Conservation (phyloP, 1,284 basidiomycete species). For the Tylopilus sp. region DNA sequence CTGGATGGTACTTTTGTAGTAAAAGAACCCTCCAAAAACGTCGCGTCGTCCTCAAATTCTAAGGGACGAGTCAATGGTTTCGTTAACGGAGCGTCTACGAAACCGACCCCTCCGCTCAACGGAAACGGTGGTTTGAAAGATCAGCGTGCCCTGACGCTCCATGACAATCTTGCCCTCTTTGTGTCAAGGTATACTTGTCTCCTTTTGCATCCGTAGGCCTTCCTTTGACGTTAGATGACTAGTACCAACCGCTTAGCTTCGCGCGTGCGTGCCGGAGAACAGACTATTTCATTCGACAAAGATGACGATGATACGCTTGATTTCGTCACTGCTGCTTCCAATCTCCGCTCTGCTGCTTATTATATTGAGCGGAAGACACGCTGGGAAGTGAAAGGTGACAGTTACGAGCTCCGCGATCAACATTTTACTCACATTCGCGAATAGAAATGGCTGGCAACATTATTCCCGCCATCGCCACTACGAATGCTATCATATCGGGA, state of each 20-base stretch:
- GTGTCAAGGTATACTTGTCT: constrained; percentile 71
- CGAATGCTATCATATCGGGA: constrained; percentile 97
- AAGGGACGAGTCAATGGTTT: constrained; percentile 38
- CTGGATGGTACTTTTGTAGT: constrained; percentile 68
- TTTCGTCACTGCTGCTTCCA: constrained; percentile 95
- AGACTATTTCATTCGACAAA: constrained; percentile 94
- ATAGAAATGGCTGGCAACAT: constrained; percentile 99
- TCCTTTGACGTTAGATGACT: constrained; percentile 15
- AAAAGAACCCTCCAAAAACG: constrained; percentile 25
- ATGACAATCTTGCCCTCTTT: constrained; percentile 87
- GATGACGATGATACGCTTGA: constrained; percentile 98
- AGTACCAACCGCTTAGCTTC: constrained; percentile 85
- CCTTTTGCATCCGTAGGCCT: background rate
- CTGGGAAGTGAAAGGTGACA: constrained; percentile 92
- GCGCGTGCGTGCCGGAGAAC: constrained; percentile 79
- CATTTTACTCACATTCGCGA: background rate
- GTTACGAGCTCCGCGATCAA: background rate
- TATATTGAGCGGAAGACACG: constrained; percentile 91
- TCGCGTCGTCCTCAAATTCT: constrained; percentile 11
- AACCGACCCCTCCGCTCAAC: constrained; percentile 22
- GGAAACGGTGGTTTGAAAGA: constrained; percentile 72
- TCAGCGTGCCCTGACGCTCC: constrained; percentile 79
- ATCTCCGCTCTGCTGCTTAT: constrained; percentile 92
- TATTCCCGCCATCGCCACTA: constrained; percentile 98
- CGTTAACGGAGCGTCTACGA: constrained; percentile 30